Conservation (phyloP, 2,329 filamentous ascomycete species). For the Escovopsis weberi region DNA sequence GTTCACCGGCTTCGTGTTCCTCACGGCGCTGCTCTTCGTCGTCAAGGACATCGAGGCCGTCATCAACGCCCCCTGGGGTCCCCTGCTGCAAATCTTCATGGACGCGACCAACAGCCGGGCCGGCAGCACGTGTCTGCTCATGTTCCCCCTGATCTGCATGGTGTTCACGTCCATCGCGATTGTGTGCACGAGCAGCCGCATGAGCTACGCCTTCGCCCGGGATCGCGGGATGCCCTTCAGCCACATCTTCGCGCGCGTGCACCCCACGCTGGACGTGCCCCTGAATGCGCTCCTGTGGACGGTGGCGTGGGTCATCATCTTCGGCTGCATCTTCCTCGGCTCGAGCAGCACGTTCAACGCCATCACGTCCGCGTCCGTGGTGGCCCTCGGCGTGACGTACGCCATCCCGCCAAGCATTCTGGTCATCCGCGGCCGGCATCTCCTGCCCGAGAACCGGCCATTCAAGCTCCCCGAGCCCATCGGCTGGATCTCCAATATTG, state of each 20-base stretch:
- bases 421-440: slow-evolving; percentile 47
- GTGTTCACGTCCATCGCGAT: slow-evolving; percentile 49
- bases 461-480: slow-evolving; percentile 23
- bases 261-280: slow-evolving; percentile 47
- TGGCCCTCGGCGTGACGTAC: slow-evolving; percentile 59
- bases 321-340: slow-evolving; percentile 57
- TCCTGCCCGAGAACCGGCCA: slow-evolving; percentile 38
- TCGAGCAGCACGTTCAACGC: slow-evolving; percentile 55
- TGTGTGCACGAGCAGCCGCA: slow-evolving; percentile 51
- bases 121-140: slow-evolving; percentile 48
- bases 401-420: slow-evolving; percentile 62
- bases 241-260: slow-evolving; percentile 43
- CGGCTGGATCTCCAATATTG: slow-evolving; percentile 22
- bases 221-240: slow-evolving; percentile 57
- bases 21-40: slow-evolving; percentile 50
- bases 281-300: slow-evolving; percentile 53
- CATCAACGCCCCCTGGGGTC: slow-evolving; percentile 40
- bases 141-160: slow-evolving; percentile 52
- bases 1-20: slow-evolving; percentile 47
- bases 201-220: slow-evolving; percentile 50
- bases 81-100: slow-evolving; percentile 48
- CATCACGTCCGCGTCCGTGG: slow-evolving; percentile 58
- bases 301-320: slow-evolving; percentile 46
- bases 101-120: slow-evolving; percentile 48
- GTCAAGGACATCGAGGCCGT: slow-evolving; percentile 42